phyloP scores from a whole-genome alignment of 306 rosid genomes.

The Vicia faba region DNA sequence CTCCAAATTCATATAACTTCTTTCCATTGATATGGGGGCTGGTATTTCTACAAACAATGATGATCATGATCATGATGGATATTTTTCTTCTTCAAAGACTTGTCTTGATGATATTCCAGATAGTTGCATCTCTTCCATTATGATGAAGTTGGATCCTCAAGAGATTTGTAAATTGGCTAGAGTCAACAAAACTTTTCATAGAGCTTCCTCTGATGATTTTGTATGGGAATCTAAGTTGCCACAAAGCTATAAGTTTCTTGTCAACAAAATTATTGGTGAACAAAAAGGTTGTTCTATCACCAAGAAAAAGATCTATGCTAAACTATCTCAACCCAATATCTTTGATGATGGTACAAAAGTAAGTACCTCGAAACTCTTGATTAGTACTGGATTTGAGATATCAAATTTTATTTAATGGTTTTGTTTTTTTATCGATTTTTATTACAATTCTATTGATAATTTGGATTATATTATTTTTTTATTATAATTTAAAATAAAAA shows the following conservation, averaged over 20 bases:
- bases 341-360: constrained; percentile 68
- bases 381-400: neutral
- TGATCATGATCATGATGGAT: constrained; percentile 13
- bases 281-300: constrained; percentile 27
- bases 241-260: constrained; percentile 48
- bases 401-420: no score
- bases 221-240: constrained; percentile 82
- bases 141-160: constrained; percentile 60
- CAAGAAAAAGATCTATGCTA: constrained; percentile 65
- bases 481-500: no score
- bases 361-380: constrained; percentile 40
- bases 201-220: constrained; percentile 75
- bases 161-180: constrained; percentile 72
- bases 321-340: constrained; percentile 53
- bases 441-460: no score
- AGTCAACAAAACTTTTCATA: constrained; percentile 54
- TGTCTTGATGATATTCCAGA: constrained; percentile 73
- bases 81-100: constrained; percentile 20
- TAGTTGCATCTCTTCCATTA: constrained; percentile 58
- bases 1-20: neutral
- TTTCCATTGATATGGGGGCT: constrained; percentile 59
- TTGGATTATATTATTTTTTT: neutral
- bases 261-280: constrained; percentile 38
- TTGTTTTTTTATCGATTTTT: no score
- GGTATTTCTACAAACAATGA: constrained; percentile 42